A percentile compares a stretch with the other conserved stretches of the same genome.
These are phyloP conservation scores for Trichoderma sp. DNA, from an alignment of 2,329 filamentous ascomycete genomes.

Conservation along the genomic window DNA sequence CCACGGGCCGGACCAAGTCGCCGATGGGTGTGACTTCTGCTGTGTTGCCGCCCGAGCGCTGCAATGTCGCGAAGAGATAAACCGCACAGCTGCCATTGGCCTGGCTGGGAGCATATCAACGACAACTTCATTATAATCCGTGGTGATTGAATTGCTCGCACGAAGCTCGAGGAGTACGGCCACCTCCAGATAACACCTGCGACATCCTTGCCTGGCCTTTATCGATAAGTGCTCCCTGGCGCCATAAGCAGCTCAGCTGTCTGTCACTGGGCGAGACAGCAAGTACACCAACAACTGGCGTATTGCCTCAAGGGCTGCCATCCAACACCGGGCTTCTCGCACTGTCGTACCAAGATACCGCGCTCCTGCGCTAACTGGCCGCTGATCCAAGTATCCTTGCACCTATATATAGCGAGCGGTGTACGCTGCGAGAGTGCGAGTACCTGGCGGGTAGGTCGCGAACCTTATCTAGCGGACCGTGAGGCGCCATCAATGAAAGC, in stretches of 20 bases:
- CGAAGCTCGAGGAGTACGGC: not conserved
- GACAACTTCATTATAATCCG: not conserved
- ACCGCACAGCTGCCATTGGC: conserved; percentile 7
- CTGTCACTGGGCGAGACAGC: not conserved
- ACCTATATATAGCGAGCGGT: conserved; percentile 10
- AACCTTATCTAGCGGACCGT: conserved; percentile 26
- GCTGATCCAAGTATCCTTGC: conserved; percentile 1
- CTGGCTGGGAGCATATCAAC: not conserved
- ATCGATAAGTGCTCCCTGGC: conserved; percentile 23
- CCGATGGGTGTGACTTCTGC: conserved; percentile 21
- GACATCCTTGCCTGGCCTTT: conserved; percentile 13
- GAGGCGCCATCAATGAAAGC: conserved; percentile 21
- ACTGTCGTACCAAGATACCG: conserved; percentile 1
- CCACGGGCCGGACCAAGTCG: conserved; percentile 3
- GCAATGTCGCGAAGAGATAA: conserved; percentile 1
- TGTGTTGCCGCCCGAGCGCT: not conserved
- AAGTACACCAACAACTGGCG: not conserved
- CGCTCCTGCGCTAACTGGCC: not conserved
- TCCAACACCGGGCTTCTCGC: not conserved
- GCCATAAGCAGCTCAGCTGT: not conserved
- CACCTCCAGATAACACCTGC: conserved; percentile 4
- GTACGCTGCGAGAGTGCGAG: not conserved
- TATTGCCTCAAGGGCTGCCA: not conserved
- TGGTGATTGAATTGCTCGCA: not conserved
- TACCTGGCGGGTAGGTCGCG: conserved; percentile 7